Conservation (phyloP, 129 eudicot species). For the Deinandra increscens region DNA sequence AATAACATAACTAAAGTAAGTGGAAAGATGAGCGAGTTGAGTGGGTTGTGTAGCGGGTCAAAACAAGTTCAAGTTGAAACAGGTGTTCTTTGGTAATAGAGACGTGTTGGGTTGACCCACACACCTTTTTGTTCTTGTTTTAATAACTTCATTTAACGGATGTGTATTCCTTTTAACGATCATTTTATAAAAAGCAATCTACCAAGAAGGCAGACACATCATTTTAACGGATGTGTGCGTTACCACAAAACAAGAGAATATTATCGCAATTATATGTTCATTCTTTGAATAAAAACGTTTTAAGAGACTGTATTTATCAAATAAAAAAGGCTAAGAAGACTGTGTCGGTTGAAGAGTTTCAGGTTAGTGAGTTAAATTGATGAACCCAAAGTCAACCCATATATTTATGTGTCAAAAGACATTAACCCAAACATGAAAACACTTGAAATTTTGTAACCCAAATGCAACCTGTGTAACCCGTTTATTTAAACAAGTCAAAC, state of each 20-base stretch:
- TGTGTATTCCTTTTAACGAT: no score
- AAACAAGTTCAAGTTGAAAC: not conserved
- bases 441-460: not conserved
- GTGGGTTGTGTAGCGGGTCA: not conserved
- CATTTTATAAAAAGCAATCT: no score
- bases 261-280: not conserved
- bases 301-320: not conserved
- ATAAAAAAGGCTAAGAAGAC: not conserved
- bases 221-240: not conserved
- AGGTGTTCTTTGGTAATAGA: not conserved
- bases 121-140: not conserved
- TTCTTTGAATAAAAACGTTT: not conserved
- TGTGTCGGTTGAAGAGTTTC: not conserved
- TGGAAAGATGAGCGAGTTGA: not conserved
- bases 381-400: not conserved
- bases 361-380: not conserved
- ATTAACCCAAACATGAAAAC: not conserved
- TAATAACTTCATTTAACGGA: not conserved
- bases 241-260: not conserved
- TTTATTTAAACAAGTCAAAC: not conserved
- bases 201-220: no score
- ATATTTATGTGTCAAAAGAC: not conserved
- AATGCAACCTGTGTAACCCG: not conserved
- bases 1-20: not conserved
- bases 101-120: not conserved